These are phyloP conservation scores for Heimioporus retisporus DNA, from an alignment of 1,284 basidiomycete genomes.

Conservation along the genomic window DNA sequence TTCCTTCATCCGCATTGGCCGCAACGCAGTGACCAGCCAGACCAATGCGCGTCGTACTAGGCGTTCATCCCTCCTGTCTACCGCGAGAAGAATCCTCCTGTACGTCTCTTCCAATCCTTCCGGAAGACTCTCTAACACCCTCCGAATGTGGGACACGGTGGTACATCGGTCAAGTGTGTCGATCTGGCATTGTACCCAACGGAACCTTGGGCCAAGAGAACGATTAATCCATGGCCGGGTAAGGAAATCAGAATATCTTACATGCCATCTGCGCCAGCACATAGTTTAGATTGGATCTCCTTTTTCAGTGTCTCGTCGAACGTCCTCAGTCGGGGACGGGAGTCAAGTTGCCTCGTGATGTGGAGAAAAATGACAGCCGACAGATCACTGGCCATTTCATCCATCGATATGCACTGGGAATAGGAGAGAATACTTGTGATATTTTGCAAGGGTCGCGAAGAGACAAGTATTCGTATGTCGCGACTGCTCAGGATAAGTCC, in stretches of 20 bases:
- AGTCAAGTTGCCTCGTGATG: constrained; percentile 13
- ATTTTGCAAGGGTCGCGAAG: constrained; percentile 10
- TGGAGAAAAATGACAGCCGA: constrained; percentile 16
- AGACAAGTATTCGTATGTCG: background rate
- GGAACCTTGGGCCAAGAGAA: constrained; percentile 14
- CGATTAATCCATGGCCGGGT: background rate
- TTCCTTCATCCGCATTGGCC: constrained; percentile 13
- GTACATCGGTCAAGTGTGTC: constrained; percentile 13
- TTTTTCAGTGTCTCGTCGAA: constrained; percentile 5
- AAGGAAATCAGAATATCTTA: background rate
- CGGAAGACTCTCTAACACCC: constrained; percentile 16
- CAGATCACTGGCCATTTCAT: constrained; percentile 11
- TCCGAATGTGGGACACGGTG: constrained; percentile 3
- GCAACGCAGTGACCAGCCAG: constrained; percentile 16
- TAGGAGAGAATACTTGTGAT: constrained; percentile 7
- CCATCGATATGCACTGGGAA: constrained; percentile 16
- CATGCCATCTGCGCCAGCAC: constrained; percentile 15
- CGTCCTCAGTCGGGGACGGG: constrained; percentile 7
- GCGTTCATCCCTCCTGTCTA: constrained; percentile 5
- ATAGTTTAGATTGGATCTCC: constrained; percentile 16
- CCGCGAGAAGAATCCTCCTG: constrained; percentile 19
- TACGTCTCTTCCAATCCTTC: constrained; percentile 26
- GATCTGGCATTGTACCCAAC: constrained; percentile 1
- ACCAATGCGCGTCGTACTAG: constrained; percentile 10
- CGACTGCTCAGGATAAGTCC: background rate